Base-by-base conservation (phyloP, 2,329 filamentous ascomycete species). In the Coleophoma cylindrospora region DNA sequence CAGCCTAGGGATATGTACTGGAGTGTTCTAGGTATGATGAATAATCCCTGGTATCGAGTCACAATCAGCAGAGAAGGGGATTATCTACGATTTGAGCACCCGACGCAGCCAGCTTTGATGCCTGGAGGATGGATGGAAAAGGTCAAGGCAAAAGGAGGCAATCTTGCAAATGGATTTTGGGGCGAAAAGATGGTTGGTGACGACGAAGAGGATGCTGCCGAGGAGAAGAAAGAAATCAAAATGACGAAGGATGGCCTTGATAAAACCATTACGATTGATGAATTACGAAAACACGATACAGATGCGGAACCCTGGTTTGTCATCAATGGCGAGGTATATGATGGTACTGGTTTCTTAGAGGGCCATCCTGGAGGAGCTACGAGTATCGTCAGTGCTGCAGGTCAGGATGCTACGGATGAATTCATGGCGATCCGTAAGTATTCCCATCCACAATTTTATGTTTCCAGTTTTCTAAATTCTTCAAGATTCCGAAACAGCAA, bases 11-110 rank as follows among this genome's bases (percentile, higher is more conserved):
- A 96, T 61, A 94, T 96, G 89, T 96, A 96, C 70, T 96, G 91
- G 91, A 91, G 83, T 53, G 90, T 95, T 2, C 72, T 96, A 37
- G 91, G 91, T 0, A 96, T 96, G 91, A 96, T 96, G 91, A 96
- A 96, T 69, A 96, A 96, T 60, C 88, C 89, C 0, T 96, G 91
- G 91, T 96, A 87, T 66, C 79, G 91, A 5, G 79, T 96, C 1
- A 81, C 84, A 2, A 87, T 96, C 49, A 80, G 82, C 47, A 84
- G 83, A 50, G 84, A 91, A 52, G 75, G 74, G 0, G 74, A 80
- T 14, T 68, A 64, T 8, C 69, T 96, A 40, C 76, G 81, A 6
- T 96, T 96, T 58, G 91, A 96, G 66, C 91, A 96, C 60, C 91
- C 91, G 0, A 95, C 90, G 3, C 86, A 91, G 55, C 89, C 91